Evolutionary conservation across 148 eudicot genomes (phyloP).

Genomic region (Rheum nobile): DNA sequence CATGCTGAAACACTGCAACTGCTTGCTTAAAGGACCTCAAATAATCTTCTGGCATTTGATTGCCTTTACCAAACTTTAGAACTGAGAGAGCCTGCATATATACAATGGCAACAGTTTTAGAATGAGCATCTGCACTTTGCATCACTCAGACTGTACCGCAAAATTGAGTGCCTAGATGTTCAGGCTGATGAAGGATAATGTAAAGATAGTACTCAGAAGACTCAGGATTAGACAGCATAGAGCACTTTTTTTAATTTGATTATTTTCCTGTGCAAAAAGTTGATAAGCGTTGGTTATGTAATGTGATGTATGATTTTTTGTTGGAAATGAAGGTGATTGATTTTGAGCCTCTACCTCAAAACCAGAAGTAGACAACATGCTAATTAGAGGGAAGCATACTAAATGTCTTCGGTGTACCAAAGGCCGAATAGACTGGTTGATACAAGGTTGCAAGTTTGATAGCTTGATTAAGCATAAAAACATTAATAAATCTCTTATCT

Average conservation of each 20-base stretch:
- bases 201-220: not conserved
- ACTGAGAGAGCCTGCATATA: slow-evolving; percentile 51
- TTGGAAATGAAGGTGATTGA: not conserved
- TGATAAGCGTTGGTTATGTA: not conserved
- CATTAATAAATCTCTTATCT: no score
- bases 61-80: slow-evolving; percentile 45
- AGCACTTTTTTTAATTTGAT: not conserved
- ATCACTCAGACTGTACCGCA: not conserved
- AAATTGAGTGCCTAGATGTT: not conserved
- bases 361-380: not conserved
- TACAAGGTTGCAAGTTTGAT: not conserved
- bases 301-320: not conserved
- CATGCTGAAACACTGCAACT: slow-evolving; percentile 73
- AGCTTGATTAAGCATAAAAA: no score
- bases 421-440: not conserved
- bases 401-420: not conserved
- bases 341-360: not conserved
- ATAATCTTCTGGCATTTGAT: slow-evolving; percentile 66
- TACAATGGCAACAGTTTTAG: not conserved
- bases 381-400: not conserved
- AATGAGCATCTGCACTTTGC: not conserved
- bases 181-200: not conserved
- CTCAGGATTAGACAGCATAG: not conserved
- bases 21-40: slow-evolving; percentile 54
- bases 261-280: not conserved